phyloP scores from a whole-genome alignment of 1,139 yeast genomes.

The Spathaspora sp. region DNA sequence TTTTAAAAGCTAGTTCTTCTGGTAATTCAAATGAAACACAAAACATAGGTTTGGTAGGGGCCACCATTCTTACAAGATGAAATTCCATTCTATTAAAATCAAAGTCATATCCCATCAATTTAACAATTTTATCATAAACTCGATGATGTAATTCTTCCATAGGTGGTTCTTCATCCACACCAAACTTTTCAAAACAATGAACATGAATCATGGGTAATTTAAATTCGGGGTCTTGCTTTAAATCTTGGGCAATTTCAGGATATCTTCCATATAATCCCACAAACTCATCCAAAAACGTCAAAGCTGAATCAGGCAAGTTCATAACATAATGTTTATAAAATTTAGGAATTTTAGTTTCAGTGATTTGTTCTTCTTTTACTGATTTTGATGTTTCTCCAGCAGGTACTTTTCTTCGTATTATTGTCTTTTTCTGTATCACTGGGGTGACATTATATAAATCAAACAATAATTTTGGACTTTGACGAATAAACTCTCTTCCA shows the following conservation, averaged over 20 bases:
- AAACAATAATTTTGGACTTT: constrained; percentile 53
- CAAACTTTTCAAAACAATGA: constrained; percentile 89
- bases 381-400: constrained; percentile 15
- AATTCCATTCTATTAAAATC: constrained; percentile 51
- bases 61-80: constrained; percentile 88
- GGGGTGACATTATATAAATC: constrained; percentile 29
- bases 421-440: constrained; percentile 28
- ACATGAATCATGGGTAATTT: constrained; percentile 77
- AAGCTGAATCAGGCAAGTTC: constrained; percentile 94
- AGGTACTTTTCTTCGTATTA: constrained; percentile 35
- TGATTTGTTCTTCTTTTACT: constrained; percentile 27
- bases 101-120: constrained; percentile 50
- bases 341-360: constrained; percentile 51
- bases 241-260: constrained; percentile 32
- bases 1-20: constrained; percentile 65
- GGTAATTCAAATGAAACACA: constrained; percentile 84
- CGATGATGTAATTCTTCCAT: constrained; percentile 69
- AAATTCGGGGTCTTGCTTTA: constrained; percentile 41
- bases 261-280: constrained; percentile 60
- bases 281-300: constrained; percentile 77
- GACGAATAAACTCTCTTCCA: constrained; percentile 75
- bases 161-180: constrained; percentile 62
- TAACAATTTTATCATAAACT: constrained; percentile 59
- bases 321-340: constrained; percentile 76
- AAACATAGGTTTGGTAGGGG: constrained; percentile 96